Evolutionary conservation across 306 rosid species (phyloP).

Genomic region (Gillenia trifoliata): DNA sequence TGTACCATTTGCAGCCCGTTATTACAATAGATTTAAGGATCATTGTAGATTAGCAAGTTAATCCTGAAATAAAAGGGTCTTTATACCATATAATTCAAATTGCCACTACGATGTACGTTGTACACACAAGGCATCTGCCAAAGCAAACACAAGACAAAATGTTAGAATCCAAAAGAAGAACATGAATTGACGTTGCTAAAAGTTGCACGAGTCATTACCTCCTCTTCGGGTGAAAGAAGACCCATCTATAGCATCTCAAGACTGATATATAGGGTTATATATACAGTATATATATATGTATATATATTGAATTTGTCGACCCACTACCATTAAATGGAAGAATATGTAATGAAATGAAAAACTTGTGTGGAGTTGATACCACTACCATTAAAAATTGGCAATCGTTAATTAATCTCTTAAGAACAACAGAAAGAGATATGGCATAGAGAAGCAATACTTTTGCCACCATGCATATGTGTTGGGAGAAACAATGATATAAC

Average conservation of each 20-base stretch:
- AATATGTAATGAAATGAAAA: neutral
- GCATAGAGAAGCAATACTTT: slow-evolving; percentile 33
- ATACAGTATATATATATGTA: neutral
- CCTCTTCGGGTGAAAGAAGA: neutral
- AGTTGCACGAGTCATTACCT: neutral
- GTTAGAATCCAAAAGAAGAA: neutral
- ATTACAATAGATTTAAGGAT: neutral
- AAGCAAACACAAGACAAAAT: neutral
- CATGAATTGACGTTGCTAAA: neutral
- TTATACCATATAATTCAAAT: neutral
- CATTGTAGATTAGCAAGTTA: neutral
- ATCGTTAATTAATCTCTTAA: neutral
- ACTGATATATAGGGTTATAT: neutral
- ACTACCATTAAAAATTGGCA: neutral
- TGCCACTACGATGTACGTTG: neutral
- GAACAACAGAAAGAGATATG: slow-evolving; percentile 31
- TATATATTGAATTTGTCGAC: neutral
- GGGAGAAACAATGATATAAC: slow-evolving; percentile 11
- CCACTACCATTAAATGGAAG: neutral
- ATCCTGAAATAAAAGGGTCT: neutral
- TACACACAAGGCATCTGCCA: neutral
- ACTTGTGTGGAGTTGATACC: no score
- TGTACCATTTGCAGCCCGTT: neutral
- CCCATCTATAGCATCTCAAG: neutral
- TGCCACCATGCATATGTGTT: slow-evolving; percentile 28